These are phyloP conservation scores for Gentiana dahurica DNA, from an alignment of 257 asterid species.

Conservation along the genomic window DNA sequence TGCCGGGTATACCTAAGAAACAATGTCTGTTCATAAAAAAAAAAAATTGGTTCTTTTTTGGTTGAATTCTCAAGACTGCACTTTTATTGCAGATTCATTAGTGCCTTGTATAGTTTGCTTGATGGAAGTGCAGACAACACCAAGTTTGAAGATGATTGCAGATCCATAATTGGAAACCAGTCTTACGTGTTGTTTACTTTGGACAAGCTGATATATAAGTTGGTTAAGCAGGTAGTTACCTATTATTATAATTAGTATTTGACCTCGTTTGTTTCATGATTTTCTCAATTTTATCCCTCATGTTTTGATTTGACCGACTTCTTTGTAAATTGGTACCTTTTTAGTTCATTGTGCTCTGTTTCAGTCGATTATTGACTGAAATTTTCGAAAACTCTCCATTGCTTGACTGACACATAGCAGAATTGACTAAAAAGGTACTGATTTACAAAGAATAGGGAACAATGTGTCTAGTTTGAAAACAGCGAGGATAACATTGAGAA, in stretches of 20 bases:
- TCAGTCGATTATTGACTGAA: too few relatives aligned
- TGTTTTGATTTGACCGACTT: neutral
- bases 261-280: neutral
- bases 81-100: slow-evolving; percentile 57
- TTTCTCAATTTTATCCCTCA: too few relatives aligned
- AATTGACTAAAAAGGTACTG: too few relatives aligned
- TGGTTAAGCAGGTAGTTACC: slow-evolving; percentile 73
- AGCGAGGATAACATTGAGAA: too few relatives aligned
- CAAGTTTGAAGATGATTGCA: slow-evolving; percentile 94
- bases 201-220: slow-evolving; percentile 85
- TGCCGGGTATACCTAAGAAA: slow-evolving; percentile 22
- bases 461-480: too few relatives aligned
- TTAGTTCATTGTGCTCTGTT: too few relatives aligned
- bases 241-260: neutral
- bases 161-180: slow-evolving; percentile 84
- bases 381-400: too few relatives aligned
- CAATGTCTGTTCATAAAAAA: neutral
- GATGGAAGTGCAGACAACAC: slow-evolving; percentile 91
- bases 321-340: too few relatives aligned
- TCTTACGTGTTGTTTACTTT: slow-evolving; percentile 84
- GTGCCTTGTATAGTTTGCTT: slow-evolving; percentile 72
- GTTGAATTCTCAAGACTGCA: neutral
- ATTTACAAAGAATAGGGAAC: too few relatives aligned
- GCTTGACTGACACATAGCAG: too few relatives aligned
- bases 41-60: neutral